phyloP scores from a whole-genome alignment of 2,329 filamentous ascomycete species.

The Ascocoryne sarcoides region DNA sequence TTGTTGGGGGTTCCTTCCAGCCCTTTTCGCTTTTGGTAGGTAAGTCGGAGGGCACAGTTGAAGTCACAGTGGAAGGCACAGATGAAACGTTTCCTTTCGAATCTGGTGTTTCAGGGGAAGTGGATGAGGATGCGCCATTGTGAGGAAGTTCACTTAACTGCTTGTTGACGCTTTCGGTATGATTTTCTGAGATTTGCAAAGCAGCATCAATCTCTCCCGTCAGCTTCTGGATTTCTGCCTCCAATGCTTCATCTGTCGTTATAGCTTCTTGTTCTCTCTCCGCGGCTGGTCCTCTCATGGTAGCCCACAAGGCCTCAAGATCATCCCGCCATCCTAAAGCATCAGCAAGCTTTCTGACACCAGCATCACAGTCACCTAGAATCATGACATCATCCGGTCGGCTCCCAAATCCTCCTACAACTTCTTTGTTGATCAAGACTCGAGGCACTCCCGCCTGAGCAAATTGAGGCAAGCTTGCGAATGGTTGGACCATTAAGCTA shows the following conservation, averaged over 20 bases:
- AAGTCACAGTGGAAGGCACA: too few relatives aligned
- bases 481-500: constrained; percentile 75
- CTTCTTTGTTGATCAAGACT: constrained; percentile 79
- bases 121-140: too few relatives aligned
- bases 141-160: too few relatives aligned
- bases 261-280: constrained; percentile 37
- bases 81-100: constrained; percentile 1
- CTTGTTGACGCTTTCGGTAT: constrained; percentile 23
- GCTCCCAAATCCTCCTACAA: constrained; percentile 69
- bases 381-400: constrained; percentile 76
- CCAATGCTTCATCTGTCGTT: constrained; percentile 40
- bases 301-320: constrained; percentile 66
- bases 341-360: constrained; percentile 69
- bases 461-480: constrained; percentile 67
- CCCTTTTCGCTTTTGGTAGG: constrained; percentile 1
- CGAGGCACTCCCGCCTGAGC: constrained; percentile 57
- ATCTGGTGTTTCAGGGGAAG: too few relatives aligned
- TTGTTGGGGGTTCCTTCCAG: constrained; percentile 2
- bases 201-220: constrained; percentile 29
- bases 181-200: constrained; percentile 26
- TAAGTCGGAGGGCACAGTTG: background rate
- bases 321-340: constrained; percentile 81
- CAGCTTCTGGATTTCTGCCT: constrained; percentile 30
- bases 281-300: constrained; percentile 34
- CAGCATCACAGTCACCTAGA: constrained; percentile 74